Conservation (phyloP, 805 yeast species). For the Candida manassasensis region DNA sequence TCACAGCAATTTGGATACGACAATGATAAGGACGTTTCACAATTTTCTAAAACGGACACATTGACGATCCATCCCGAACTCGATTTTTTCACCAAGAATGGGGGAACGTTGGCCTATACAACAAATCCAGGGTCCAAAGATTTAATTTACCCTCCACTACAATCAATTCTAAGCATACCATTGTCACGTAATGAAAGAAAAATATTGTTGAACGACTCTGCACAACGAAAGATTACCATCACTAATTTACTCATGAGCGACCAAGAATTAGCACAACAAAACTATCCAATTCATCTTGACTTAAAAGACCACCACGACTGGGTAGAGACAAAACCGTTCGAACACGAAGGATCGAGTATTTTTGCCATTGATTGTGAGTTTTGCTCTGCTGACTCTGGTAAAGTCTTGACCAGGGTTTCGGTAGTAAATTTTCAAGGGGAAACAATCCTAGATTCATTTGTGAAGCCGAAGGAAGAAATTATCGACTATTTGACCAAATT, state of each 20-base stretch:
- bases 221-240: conserved; percentile 36
- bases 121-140: conserved; percentile 64
- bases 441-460: conserved; percentile 65
- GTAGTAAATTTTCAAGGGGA: conserved; percentile 59
- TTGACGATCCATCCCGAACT: conserved; percentile 16
- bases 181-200: conserved; percentile 53
- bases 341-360: conserved; percentile 56
- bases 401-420: conserved; percentile 74
- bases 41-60: conserved; percentile 5
- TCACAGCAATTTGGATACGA: conserved; percentile 23
- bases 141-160: conserved; percentile 48
- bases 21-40: conserved; percentile 1
- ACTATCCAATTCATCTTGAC: conserved; percentile 55
- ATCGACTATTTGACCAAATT: conserved; percentile 76
- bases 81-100: conserved; percentile 33
- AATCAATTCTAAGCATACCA: conserved; percentile 53
- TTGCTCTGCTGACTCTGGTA: conserved; percentile 62
- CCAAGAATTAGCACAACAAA: conserved; percentile 44
- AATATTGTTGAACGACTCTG: conserved; percentile 28
- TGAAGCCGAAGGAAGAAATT: conserved; percentile 71
- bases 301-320: conserved; percentile 7
- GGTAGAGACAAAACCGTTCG: conserved; percentile 41
- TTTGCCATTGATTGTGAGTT: conserved; percentile 94
- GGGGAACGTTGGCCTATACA: conserved; percentile 44
- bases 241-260: conserved; percentile 49